These are phyloP conservation scores for Penicillium sp. DNA, from an alignment of 2,329 filamentous ascomycete species.

Conservation along the genomic window DNA sequence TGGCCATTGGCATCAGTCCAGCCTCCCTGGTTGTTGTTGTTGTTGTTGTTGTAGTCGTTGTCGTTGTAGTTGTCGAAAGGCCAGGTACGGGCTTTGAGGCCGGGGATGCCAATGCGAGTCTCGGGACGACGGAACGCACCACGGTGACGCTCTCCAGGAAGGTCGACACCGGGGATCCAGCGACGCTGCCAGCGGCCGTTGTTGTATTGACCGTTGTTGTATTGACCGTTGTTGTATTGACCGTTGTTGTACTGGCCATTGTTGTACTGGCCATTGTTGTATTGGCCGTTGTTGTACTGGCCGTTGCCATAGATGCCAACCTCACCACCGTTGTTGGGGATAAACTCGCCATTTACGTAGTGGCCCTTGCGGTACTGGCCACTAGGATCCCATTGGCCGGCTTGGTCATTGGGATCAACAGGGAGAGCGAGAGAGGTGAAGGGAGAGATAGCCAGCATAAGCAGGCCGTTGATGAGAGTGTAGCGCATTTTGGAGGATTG, in stretches of 20 bases:
- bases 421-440: constrained; percentile 20
- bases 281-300: constrained; percentile 8
- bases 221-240: constrained; percentile 7
- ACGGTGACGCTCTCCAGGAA: constrained; percentile 1
- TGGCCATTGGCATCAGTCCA: constrained; percentile 20
- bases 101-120: background rate
- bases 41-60: too few relatives aligned
- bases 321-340: constrained; percentile 13
- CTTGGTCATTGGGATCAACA: constrained; percentile 20
- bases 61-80: too few relatives aligned
- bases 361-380: constrained; percentile 23
- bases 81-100: constrained; percentile 7
- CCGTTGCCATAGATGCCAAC: constrained; percentile 11
- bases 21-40: constrained; percentile 12
- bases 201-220: constrained; percentile 4
- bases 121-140: background rate
- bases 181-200: constrained; percentile 6
- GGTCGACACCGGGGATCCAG: constrained; percentile 4
- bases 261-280: constrained; percentile 6
- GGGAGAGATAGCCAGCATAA: constrained; percentile 22
- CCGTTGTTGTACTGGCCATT: constrained; percentile 13
- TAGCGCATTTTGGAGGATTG: constrained; percentile 19
- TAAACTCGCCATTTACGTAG: constrained; percentile 18
- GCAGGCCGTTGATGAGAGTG: constrained; percentile 19
- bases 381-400: constrained; percentile 21